These are phyloP conservation scores for Mycena leptocephala DNA, from an alignment of 768 basidiomycete species.

Conservation along the genomic window DNA sequence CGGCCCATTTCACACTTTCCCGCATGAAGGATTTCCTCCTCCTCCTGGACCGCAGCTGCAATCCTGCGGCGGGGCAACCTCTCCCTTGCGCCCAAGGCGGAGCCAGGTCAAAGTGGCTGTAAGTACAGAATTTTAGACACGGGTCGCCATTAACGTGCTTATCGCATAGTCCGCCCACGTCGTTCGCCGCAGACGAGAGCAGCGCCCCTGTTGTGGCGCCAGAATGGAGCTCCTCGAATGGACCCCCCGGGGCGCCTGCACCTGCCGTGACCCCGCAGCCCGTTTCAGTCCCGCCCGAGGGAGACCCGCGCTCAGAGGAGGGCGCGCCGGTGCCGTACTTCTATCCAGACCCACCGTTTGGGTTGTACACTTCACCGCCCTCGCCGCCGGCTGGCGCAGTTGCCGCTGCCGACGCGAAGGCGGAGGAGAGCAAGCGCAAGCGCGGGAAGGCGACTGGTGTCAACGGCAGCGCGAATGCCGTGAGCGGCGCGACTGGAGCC, in stretches of 20 bases:
- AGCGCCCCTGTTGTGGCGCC: neutral
- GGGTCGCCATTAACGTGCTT: neutral
- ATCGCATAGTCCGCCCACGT: slow-evolving; percentile 14
- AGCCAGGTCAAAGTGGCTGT: slow-evolving; percentile 92
- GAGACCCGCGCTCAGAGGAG: slow-evolving; percentile 23
- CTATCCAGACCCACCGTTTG: slow-evolving; percentile 31
- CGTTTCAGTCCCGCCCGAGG: slow-evolving; percentile 26
- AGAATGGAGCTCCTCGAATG: slow-evolving; percentile 12
- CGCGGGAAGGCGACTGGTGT: neutral
- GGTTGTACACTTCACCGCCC: slow-evolving; percentile 27
- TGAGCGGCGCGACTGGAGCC: neutral
- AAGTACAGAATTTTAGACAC: slow-evolving; percentile 36
- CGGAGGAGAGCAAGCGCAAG: neutral
- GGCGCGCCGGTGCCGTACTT: slow-evolving; percentile 32
- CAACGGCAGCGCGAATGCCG: neutral
- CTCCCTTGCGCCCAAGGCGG: slow-evolving; percentile 75
- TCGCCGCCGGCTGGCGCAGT: neutral
- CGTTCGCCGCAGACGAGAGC: neutral
- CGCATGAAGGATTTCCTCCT: slow-evolving; percentile 14
- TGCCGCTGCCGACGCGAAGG: neutral
- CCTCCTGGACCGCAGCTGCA: neutral
- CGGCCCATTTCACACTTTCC: slow-evolving; percentile 24
- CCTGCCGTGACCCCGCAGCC: neutral
- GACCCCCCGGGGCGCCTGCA: neutral
- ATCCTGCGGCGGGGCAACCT: neutral